Conservation (phyloP, 78 protist species). For the Dictyostelium intermedium region DNA sequence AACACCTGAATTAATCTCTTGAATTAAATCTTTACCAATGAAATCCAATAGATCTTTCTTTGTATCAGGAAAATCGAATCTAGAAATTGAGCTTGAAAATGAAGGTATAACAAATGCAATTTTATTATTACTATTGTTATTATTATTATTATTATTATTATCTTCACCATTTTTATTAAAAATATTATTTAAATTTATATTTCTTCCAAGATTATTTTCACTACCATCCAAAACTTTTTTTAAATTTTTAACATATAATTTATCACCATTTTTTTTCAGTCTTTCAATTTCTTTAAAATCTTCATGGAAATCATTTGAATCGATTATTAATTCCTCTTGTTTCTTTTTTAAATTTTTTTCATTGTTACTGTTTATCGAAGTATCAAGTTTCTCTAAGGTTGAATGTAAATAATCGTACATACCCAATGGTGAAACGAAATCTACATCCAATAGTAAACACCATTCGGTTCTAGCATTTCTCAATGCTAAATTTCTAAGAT, state of each 20-base stretch:
- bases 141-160: not conserved
- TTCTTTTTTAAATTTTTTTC: not conserved
- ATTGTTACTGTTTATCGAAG: not conserved
- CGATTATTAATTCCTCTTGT: not conserved
- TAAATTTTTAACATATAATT: not conserved
- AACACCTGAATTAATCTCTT: not conserved
- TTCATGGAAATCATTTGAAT: not conserved
- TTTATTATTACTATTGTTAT: not conserved
- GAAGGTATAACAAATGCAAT: conserved; percentile 47
- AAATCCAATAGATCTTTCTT: not conserved
- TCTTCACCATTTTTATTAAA: not conserved
- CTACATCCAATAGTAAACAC: conserved; percentile 46
- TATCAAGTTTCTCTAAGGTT: not conserved
- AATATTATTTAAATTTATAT: not conserved
- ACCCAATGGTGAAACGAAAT: conserved; percentile 26
- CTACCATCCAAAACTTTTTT: not conserved
- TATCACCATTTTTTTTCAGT: not conserved
- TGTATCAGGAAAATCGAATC: conserved; percentile 23
- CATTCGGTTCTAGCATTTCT: conserved; percentile 21
- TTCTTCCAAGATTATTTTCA: not conserved
- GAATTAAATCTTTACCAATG: not conserved
- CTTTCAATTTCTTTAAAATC: not conserved
- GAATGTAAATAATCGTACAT: not conserved
- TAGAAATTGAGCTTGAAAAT: conserved; percentile 13
- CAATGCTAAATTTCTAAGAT: conserved; percentile 58